A percentile compares a stretch with the other conserved stretches of the same genome.
phyloP scores from a whole-genome alignment of 2,329 filamentous ascomycete genomes.

The Ascomycota sp. region DNA sequence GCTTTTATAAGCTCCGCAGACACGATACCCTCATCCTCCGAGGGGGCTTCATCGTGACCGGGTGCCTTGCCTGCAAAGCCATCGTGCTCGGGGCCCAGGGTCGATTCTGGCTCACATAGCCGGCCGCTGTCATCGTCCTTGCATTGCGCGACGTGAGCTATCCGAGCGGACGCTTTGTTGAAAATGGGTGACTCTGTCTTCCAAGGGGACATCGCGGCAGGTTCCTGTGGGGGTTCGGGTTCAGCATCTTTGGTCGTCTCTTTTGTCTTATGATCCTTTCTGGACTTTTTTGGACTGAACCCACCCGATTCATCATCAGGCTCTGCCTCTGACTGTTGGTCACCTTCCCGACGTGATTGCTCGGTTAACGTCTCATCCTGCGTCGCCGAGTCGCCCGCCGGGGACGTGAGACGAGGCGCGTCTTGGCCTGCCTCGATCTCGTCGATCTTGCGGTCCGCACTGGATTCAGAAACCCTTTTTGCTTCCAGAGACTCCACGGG shows the following conservation, averaged over 20 bases:
- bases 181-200: no score
- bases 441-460: conserved; percentile 2
- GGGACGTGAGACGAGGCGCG: no score
- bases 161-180: no score
- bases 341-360: conserved; percentile 5
- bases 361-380: conserved; percentile 5
- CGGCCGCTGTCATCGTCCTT: no score
- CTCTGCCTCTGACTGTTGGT: conserved; percentile 7
- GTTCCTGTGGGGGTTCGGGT: conserved; percentile 10
- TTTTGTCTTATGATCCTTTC: conserved; percentile 15
- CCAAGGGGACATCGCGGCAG: conserved; percentile 7
- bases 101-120: no score
- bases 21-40: no score
- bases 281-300: conserved; percentile 9
- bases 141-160: no score
- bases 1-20: no score
- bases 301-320: conserved; percentile 11
- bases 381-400: neutral
- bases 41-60: no score
- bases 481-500: neutral
- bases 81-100: no score
- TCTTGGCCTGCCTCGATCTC: conserved; percentile 1
- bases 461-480: neutral
- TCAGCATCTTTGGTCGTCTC: conserved; percentile 13
- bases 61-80: no score